Conservation (phyloP, 1,284 basidiomycete genomes). For the Rhodotorula glutinis region DNA sequence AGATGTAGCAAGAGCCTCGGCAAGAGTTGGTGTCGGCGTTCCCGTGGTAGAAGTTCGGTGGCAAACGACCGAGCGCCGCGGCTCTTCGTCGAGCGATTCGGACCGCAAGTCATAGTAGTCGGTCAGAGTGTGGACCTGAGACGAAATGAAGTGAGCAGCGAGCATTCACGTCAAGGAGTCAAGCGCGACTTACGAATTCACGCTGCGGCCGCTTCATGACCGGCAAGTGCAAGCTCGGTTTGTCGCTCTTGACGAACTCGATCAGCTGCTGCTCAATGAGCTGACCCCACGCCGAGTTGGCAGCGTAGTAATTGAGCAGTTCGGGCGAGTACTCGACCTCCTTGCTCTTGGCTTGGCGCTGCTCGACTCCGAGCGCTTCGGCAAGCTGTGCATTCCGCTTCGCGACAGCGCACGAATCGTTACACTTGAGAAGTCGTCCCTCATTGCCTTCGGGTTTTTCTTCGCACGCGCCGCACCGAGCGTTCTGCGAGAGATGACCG, state of each 20-base stretch:
- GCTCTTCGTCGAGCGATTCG: slow-evolving; percentile 44
- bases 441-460: slow-evolving; percentile 53
- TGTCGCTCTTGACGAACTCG: slow-evolving; percentile 36
- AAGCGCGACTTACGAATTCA: slow-evolving; percentile 32
- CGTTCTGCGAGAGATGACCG: slow-evolving; percentile 68
- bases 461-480: slow-evolving; percentile 63
- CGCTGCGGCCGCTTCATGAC: slow-evolving; percentile 44
- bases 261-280: slow-evolving; percentile 25
- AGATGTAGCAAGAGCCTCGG: slow-evolving; percentile 37
- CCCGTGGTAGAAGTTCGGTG: slow-evolving; percentile 36
- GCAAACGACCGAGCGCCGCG: slow-evolving; percentile 39
- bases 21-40: slow-evolving; percentile 37
- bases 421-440: slow-evolving; percentile 63
- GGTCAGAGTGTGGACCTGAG: slow-evolving; percentile 39
- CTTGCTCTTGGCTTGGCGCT: slow-evolving; percentile 43
- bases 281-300: slow-evolving; percentile 25
- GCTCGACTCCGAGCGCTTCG: slow-evolving; percentile 75
- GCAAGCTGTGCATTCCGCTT: slow-evolving; percentile 81
- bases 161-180: background rate
- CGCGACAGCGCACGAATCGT: slow-evolving; percentile 61
- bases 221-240: slow-evolving; percentile 39
- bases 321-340: slow-evolving; percentile 32
- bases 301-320: slow-evolving; percentile 20
- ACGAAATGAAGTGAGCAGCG: too few species aligned
- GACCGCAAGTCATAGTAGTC: slow-evolving; percentile 40